These are phyloP conservation scores for Monosporascus sp. DNA, from an alignment of 2,329 filamentous ascomycete genomes.

Conservation along the genomic window DNA sequence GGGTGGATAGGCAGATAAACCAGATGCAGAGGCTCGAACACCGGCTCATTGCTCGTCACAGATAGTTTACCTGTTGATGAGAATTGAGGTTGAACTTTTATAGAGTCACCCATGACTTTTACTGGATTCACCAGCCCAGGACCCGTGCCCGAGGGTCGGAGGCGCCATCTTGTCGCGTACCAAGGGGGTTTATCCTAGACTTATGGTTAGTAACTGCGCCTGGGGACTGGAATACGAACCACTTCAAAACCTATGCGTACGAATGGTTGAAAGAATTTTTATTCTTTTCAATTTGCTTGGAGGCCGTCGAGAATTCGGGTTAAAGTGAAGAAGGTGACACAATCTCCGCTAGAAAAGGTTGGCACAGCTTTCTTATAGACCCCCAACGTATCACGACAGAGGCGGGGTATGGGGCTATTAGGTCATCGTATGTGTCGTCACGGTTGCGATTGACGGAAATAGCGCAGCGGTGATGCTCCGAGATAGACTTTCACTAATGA, in stretches of 20 bases:
- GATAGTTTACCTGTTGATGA: conserved; percentile 29
- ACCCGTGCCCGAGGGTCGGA: conserved; percentile 18
- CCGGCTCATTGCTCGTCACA: conserved; percentile 31
- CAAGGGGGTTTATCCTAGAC: conserved; percentile 5
- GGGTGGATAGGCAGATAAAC: conserved; percentile 13
- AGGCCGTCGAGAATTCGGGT: not conserved
- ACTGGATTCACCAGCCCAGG: conserved; percentile 25
- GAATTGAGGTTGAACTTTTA: conserved; percentile 23
- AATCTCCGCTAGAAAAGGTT: not conserved
- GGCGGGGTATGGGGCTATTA: not conserved
- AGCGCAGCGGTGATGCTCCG: not conserved
- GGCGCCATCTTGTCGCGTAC: conserved; percentile 22
- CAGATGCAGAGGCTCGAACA: conserved; percentile 27
- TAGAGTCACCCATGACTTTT: conserved; percentile 17
- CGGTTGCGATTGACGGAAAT: not conserved
- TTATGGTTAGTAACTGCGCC: not conserved
- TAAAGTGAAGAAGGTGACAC: not conserved
- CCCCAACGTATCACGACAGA: not conserved
- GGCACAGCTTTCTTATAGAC: not conserved
- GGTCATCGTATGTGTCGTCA: not conserved
- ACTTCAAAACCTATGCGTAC: not conserved
- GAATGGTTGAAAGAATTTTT: not conserved
- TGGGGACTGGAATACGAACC: not conserved
- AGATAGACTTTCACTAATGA: not conserved
- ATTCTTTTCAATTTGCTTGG: not conserved